These are phyloP conservation scores for Gomphus bonarii DNA, from an alignment of 1,284 basidiomycete genomes.

Conservation along the genomic window DNA sequence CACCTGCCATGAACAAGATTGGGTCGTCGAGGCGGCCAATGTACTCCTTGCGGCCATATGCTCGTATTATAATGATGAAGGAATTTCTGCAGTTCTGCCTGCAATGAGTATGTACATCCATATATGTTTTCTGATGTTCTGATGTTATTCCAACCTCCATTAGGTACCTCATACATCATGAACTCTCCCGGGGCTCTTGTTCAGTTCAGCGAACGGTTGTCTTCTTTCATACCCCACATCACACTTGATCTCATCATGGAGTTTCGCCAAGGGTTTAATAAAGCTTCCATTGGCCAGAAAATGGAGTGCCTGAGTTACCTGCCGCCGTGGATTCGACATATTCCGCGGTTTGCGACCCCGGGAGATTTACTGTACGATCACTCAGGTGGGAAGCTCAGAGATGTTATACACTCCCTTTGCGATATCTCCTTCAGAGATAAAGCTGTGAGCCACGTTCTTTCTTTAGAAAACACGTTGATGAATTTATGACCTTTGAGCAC, in stretches of 20 bases:
- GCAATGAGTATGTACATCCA: conserved; percentile 40
- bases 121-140: background rate
- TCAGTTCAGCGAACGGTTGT: conserved; percentile 61
- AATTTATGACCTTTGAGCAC: background rate
- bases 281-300: conserved; percentile 37
- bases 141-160: background rate
- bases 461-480: background rate
- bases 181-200: conserved; percentile 57
- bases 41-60: conserved; percentile 75
- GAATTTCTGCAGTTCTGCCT: conserved; percentile 33
- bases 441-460: conserved; percentile 19
- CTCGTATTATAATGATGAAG: conserved; percentile 55
- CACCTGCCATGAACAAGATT: conserved; percentile 60
- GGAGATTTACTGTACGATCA: conserved; percentile 53
- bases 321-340: conserved; percentile 78
- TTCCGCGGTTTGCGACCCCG: conserved; percentile 63
- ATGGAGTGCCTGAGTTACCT: conserved; percentile 72
- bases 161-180: conserved; percentile 66
- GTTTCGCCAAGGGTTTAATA: conserved; percentile 41
- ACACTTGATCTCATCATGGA: conserved; percentile 83
- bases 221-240: conserved; percentile 64
- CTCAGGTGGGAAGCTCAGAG: conserved; percentile 47
- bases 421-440: conserved; percentile 47
- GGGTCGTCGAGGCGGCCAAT: conserved; percentile 68
- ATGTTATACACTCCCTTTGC: conserved; percentile 68